phyloP scores from a whole-genome alignment of 2,329 filamentous ascomycete species.

The Tolypocladium endophyticum region DNA sequence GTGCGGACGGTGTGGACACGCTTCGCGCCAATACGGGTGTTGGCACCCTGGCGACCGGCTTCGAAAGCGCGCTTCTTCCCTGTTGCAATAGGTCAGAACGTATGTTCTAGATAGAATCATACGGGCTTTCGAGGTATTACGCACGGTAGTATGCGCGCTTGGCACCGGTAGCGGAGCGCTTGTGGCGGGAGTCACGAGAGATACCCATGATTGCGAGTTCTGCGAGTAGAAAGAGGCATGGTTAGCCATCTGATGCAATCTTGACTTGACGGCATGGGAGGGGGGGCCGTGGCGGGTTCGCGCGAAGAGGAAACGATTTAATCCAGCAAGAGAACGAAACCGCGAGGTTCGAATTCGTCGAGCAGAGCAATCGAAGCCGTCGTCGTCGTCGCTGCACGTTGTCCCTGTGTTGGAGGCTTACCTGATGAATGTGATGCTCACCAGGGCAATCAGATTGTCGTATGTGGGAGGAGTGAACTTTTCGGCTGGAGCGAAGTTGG shows the following conservation, averaged over 20 bases:
- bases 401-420: slow-evolving; percentile 19
- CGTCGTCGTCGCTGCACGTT: background rate
- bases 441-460: slow-evolving; percentile 37
- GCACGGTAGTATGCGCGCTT: slow-evolving; percentile 90
- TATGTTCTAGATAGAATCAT: slow-evolving; percentile 42
- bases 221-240: slow-evolving; percentile 22
- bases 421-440: slow-evolving; percentile 38
- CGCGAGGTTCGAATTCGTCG: slow-evolving; percentile 10
- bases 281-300: too few relatives aligned
- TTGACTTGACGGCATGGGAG: background rate
- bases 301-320: background rate
- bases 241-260: slow-evolving; percentile 7
- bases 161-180: slow-evolving; percentile 97
- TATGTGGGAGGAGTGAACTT: slow-evolving; percentile 27
- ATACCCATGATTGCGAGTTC: slow-evolving; percentile 93
- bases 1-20: slow-evolving; percentile 94
- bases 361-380: slow-evolving; percentile 5
- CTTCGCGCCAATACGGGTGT: slow-evolving; percentile 98
- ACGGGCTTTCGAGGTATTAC: slow-evolving; percentile 58
- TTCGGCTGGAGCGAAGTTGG: slow-evolving; percentile 17
- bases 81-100: slow-evolving; percentile 64
- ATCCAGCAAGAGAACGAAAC: slow-evolving; percentile 7
- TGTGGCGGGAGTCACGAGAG: slow-evolving; percentile 99
- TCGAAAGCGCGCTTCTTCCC: slow-evolving; percentile 99
- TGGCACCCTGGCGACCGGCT: slow-evolving; percentile 97